These are phyloP conservation scores for Pythium graminicola DNA, from an alignment of 352 stramenopile species.

Conservation along the genomic window DNA sequence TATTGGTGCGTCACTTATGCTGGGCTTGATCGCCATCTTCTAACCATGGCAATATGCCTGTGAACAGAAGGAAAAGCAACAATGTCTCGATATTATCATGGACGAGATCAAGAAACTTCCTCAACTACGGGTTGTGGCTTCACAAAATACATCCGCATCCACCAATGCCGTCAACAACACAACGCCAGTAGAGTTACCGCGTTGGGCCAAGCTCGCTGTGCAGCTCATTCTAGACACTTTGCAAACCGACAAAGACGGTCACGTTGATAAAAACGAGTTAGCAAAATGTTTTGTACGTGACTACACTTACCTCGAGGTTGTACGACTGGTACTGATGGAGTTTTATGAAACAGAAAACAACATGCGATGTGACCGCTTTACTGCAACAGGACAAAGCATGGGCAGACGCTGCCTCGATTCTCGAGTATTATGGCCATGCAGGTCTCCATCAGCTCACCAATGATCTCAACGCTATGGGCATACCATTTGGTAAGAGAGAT, in stretches of 20 bases:
- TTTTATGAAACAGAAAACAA: too few species aligned
- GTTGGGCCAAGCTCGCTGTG: conserved; percentile 25
- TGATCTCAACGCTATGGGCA: conserved; percentile 35
- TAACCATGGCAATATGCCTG: too few species aligned
- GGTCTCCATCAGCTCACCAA: conserved; percentile 23
- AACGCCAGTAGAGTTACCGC: conserved; percentile 9
- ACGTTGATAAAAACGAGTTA: background rate
- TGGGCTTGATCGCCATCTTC: too few species aligned
- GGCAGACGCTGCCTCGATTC: background rate
- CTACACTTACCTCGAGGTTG: too few species aligned
- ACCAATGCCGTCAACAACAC: too few species aligned
- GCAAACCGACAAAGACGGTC: conserved; percentile 2
- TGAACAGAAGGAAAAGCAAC: conserved; percentile 47
- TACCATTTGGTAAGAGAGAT: conserved; percentile 33
- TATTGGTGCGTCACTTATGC: conserved; percentile 31
- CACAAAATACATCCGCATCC: background rate
- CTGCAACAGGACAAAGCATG: background rate
- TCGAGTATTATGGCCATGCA: conserved; percentile 30
- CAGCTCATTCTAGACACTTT: conserved; percentile 36
- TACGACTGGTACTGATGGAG: too few species aligned
- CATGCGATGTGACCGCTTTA: background rate
- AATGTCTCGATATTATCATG: conserved; percentile 39
- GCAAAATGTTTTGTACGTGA: too few species aligned
- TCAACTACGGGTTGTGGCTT: conserved; percentile 13
- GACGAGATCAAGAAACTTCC: conserved; percentile 31